These are phyloP conservation scores for Climacium dendroides DNA, from an alignment of 225 moss, liverwort and hornwort genomes.

Conservation along the genomic window DNA sequence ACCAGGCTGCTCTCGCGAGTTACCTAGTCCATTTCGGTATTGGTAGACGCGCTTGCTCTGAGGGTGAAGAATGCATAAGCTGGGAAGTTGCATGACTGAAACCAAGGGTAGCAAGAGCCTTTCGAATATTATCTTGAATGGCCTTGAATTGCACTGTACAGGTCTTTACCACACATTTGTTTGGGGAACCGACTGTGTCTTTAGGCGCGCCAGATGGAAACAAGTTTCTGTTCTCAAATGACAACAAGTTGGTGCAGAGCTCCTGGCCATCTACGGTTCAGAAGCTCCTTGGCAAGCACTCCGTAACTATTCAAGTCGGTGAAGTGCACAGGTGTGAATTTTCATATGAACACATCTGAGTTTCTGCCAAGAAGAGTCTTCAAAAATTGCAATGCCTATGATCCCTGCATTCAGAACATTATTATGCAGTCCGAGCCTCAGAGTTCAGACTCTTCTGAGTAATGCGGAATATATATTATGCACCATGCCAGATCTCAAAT, in stretches of 20 bases:
- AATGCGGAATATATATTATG: neutral
- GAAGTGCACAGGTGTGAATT: constrained; percentile 9
- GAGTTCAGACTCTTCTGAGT: neutral
- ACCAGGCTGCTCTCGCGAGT: neutral
- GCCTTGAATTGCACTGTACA: neutral
- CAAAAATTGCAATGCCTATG: neutral
- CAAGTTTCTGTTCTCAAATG: constrained; percentile 40
- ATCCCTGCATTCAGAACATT: neutral
- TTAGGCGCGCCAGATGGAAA: constrained; percentile 14
- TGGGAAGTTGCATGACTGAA: neutral
- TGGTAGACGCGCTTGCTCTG: neutral
- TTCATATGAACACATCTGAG: neutral
- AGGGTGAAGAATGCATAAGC: neutral
- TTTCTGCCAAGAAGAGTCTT: neutral
- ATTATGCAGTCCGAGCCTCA: too few relatives aligned
- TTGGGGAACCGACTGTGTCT: neutral
- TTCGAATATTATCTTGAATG: neutral
- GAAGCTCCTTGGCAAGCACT: constrained; percentile 19
- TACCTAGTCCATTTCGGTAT: neutral
- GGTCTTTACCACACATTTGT: neutral
- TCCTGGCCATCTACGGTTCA: constrained; percentile 4
- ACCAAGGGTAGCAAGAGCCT: neutral
- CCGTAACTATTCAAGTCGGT: neutral
- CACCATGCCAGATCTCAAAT: neutral
- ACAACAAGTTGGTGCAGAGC: constrained; percentile 29